A percentile compares a stretch with the other conserved stretches of the same genome.
Conservation (phyloP, 2,329 filamentous ascomycete genomes). For the Emericellopsis atlantica region DNA sequence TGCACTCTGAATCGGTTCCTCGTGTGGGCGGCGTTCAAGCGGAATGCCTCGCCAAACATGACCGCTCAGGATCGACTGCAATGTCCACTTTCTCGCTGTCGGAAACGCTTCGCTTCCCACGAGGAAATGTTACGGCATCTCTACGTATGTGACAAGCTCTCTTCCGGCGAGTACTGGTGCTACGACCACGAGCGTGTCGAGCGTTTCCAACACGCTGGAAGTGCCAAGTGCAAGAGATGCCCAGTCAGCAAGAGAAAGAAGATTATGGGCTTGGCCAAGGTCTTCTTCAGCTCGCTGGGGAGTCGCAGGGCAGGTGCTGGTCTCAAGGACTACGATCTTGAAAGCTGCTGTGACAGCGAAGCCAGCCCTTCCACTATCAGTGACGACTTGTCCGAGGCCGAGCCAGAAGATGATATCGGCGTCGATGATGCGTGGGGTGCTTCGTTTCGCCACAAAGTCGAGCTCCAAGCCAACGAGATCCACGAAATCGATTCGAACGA, state of each 20-base stretch:
- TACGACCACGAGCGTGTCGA: conserved; percentile 40
- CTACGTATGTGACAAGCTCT: conserved; percentile 32
- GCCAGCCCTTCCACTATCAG: conserved; percentile 30
- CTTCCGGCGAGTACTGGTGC: conserved; percentile 41
- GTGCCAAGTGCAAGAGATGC: conserved; percentile 31
- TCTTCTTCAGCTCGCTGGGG: conserved; percentile 39
- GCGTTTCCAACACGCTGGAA: conserved; percentile 31
- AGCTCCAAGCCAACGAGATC: conserved; percentile 37
- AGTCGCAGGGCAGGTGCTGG: conserved; percentile 26
- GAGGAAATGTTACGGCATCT: conserved; percentile 42
- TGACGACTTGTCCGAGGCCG: not conserved
- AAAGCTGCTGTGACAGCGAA: conserved; percentile 8
- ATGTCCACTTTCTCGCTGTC: conserved; percentile 39
- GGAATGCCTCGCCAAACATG: conserved; percentile 35
- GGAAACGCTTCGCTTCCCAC: conserved; percentile 34
- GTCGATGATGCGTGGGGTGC: not conserved
- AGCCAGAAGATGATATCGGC: not conserved
- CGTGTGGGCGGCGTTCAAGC: conserved; percentile 42
- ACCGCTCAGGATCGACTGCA: conserved; percentile 31
- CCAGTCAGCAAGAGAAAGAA: conserved; percentile 37
- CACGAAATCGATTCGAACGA: conserved; percentile 39
- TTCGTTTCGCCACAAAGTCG: conserved; percentile 14
- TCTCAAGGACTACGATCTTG: conserved; percentile 6
- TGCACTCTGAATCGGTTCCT: conserved; percentile 42
- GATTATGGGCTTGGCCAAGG: conserved; percentile 39